Percentiles rank a stretch among this genome's conserved stretches.
These are phyloP conservation scores for Syzygium aqueum DNA, from an alignment of 345 rosid genomes.

Conservation along the genomic window DNA sequence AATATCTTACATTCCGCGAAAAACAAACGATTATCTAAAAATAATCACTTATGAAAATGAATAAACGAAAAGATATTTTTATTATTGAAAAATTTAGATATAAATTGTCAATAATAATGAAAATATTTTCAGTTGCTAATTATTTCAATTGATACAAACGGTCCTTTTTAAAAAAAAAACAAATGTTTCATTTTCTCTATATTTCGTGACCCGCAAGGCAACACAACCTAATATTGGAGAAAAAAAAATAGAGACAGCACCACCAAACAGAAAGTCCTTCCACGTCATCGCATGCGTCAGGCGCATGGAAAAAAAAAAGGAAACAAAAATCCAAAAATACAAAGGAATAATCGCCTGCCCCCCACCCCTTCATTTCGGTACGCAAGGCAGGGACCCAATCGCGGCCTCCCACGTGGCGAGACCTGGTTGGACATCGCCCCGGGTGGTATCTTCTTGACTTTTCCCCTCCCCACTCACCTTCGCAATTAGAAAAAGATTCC, in stretches of 20 bases:
- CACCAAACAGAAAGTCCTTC: background rate
- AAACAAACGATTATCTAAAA: background rate
- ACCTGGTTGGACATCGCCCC: background rate
- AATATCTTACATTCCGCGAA: rapidly evolving
- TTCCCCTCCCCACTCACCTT: background rate
- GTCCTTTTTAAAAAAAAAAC: too few relatives aligned
- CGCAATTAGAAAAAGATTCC: background rate
- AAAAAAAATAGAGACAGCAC: too few relatives aligned
- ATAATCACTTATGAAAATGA: rapidly evolving
- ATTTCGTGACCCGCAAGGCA: too few relatives aligned
- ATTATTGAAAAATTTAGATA: background rate
- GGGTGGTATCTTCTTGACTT: background rate
- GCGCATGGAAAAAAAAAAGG: background rate
- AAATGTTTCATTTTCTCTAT: too few relatives aligned
- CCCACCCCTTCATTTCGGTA: background rate
- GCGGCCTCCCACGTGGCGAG: background rate
- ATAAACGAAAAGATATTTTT: rapidly evolving
- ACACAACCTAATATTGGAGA: too few relatives aligned
- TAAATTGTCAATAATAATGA: background rate
- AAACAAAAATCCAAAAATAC: background rate
- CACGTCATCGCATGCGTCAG: background rate
- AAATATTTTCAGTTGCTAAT: background rate
- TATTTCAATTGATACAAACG: background rate
- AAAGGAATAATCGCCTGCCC: background rate
- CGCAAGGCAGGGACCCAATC: background rate